phyloP scores from a whole-genome alignment of 2,329 filamentous ascomycete genomes.

The Samsoniella hepiali region DNA sequence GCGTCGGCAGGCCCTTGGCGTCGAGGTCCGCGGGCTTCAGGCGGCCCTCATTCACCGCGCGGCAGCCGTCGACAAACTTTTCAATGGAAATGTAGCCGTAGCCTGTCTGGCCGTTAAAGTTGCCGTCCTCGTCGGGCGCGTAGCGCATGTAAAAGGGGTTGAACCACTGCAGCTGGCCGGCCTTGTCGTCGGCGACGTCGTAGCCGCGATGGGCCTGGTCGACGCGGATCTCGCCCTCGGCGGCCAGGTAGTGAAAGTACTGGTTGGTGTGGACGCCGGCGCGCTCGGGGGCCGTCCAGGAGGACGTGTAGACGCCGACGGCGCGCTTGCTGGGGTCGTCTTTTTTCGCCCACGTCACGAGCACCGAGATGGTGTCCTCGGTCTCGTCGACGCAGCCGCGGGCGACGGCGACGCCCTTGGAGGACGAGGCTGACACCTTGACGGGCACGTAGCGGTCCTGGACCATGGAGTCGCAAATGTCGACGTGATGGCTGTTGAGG shows the following conservation, averaged over 20 bases:
- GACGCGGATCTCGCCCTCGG: constrained; percentile 78
- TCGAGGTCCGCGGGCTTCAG: constrained; percentile 75
- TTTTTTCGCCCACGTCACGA: constrained; percentile 83
- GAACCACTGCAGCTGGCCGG: constrained; percentile 72
- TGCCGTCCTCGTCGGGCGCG: constrained; percentile 89
- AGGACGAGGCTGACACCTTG: constrained; percentile 73
- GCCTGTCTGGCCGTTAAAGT: constrained; percentile 85
- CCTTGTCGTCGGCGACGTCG: constrained; percentile 81
- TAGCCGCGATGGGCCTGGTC: constrained; percentile 95
- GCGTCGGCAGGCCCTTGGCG: constrained; percentile 73
- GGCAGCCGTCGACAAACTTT: constrained; percentile 90
- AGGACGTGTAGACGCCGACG: constrained; percentile 88
- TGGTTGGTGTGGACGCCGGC: constrained; percentile 96
- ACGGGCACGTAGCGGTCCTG: constrained; percentile 67
- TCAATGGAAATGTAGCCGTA: constrained; percentile 95
- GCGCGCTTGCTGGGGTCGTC: constrained; percentile 66
- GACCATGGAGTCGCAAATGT: constrained; percentile 91
- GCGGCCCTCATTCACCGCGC: constrained; percentile 69
- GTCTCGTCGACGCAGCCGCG: constrained; percentile 78
- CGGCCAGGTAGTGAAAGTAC: constrained; percentile 92
- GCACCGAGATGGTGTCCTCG: constrained; percentile 88
- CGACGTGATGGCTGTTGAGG: constrained; percentile 90
- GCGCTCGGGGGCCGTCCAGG: constrained; percentile 89
- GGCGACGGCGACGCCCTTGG: constrained; percentile 72
- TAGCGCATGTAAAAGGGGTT: constrained; percentile 98